Percentiles rank a stretch among this genome's conserved stretches.
Evolutionary conservation across 1,284 basidiomycete species (phyloP).

Genomic region (Puccinia horiana): DNA sequence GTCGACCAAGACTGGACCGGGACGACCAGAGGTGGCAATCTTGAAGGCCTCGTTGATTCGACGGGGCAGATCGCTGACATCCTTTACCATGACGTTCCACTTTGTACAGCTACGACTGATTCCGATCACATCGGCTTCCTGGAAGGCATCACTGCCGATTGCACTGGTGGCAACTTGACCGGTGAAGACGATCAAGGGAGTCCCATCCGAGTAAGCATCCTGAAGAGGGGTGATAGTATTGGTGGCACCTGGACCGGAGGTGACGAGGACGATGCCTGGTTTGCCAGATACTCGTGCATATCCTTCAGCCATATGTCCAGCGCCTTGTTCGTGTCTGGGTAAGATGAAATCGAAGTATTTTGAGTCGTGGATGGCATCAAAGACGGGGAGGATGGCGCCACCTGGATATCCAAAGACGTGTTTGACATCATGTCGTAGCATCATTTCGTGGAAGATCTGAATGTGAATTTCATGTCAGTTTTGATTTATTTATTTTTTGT

Average conservation of each 20-base stretch:
- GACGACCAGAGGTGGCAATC: constrained; percentile 93
- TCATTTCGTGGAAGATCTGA: constrained; percentile 99
- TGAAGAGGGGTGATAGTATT: constrained; percentile 98
- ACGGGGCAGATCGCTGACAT: constrained; percentile 87
- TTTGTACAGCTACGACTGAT: constrained; percentile 97
- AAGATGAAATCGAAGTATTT: constrained; percentile 93
- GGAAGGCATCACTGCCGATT: constrained; percentile 96
- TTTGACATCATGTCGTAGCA: constrained; percentile 93
- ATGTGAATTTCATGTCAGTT: neutral
- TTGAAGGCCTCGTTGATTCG: constrained; percentile 99
- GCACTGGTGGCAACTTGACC: constrained; percentile 98
- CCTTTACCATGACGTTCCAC: constrained; percentile 99
- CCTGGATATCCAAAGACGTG: constrained; percentile 98
- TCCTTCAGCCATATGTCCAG: constrained; percentile 98
- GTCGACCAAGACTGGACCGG: constrained; percentile 95
- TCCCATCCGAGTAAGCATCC: constrained; percentile 90
- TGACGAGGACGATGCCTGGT: constrained; percentile 95
- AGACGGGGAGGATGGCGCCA: constrained; percentile 92
- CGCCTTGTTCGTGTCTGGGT: constrained; percentile 94
- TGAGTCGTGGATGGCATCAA: constrained; percentile 97
- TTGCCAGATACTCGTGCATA: constrained; percentile 97
- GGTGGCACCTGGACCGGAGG: constrained; percentile 94
- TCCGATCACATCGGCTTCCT: constrained; percentile 94
- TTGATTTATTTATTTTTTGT: neutral
- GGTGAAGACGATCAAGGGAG: constrained; percentile 91